Evolutionary conservation across 805 yeast species (phyloP), one percentile per base, ranked within the genome.

Genomic region (Pichia gijzeniarum): DNA sequence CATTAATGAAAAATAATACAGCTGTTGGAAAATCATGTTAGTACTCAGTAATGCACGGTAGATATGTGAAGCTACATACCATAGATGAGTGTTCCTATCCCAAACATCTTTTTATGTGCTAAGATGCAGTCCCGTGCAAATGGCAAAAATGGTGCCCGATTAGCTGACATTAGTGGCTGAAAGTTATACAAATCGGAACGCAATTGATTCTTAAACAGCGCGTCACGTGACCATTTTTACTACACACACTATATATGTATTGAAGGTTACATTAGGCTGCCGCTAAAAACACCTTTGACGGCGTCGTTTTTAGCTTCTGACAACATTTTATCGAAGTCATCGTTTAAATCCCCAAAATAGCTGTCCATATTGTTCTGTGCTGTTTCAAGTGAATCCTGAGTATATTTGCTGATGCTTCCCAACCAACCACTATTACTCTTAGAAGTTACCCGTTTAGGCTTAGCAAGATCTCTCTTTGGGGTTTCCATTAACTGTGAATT

Each of bases 21-120:
- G 76, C 71, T 65, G 42, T 25, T 25, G 6, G 28, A 25, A 6
- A 25, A 25, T 10, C 6, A 25, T 25, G 28, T 25, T 25, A 25
- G 28, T n/a, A 30, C 10, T 38, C 37, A 39, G 32, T 19, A n/a
- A n/a, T n/a, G n/a, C n/a, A n/a, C n/a, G n/a, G n/a, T n/a, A n/a
- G n/a, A n/a, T n/a, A n/a, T n/a, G n/a, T n/a, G n/a, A n/a, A n/a
- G n/a, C n/a, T n/a, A 59, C 67, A 43, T 56, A 63, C 68, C 71
- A 58, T 77, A 77, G 38, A 77, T 61, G 22, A 77, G 61, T 51
- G 72, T 72, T 30, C 81, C 81, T 36, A 77, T 63, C 20, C 82
- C 82, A 65, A 77, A 75, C 81, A 76, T 74, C 3, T 25, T 13
- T 20, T 25, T 10, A 6, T 25, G 10, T 25, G 28, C 10, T 25